phyloP scores from a whole-genome alignment of 805 yeast genomes.

The Scheffersomyces spartinae region DNA sequence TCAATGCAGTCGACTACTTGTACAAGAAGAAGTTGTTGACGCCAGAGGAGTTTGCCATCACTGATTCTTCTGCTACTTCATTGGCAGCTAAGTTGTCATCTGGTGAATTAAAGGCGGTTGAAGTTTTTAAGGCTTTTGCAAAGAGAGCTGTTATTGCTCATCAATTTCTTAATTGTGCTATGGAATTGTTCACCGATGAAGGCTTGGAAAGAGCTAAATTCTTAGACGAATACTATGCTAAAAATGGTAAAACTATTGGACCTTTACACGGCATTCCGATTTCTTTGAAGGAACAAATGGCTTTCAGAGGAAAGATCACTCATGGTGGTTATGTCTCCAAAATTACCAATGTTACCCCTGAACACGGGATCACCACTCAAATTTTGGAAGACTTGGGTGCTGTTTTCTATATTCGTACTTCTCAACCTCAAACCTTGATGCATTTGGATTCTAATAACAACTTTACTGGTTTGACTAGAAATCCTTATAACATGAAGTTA shows the following conservation, averaged over 20 bases:
- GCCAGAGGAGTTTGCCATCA: constrained; percentile 22
- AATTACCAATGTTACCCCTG: constrained; percentile 16
- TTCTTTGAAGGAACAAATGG: constrained; percentile 43
- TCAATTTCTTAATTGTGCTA: constrained; percentile 33
- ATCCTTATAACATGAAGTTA: constrained; percentile 26
- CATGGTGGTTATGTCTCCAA: constrained; percentile 29
- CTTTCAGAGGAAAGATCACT: constrained; percentile 20
- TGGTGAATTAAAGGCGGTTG: constrained; percentile 23
- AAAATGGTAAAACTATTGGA: constrained; percentile 40
- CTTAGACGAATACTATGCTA: constrained; percentile 38
- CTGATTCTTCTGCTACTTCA: constrained; percentile 20
- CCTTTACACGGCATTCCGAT: constrained; percentile 61
- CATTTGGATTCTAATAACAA: constrained; percentile 32
- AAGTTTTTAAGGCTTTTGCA: constrained; percentile 30
- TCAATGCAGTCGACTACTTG: constrained; percentile 25
- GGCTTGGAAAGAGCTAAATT: constrained; percentile 46
- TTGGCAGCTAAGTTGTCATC: constrained; percentile 17
- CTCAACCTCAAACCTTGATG: constrained; percentile 35
- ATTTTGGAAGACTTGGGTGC: constrained; percentile 30
- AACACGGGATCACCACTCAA: constrained; percentile 18
- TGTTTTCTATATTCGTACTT: constrained; percentile 32
- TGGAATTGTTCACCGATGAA: constrained; percentile 39
- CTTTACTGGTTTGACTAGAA: constrained; percentile 23
- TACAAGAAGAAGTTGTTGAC: constrained; percentile 23
- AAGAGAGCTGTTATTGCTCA: constrained; percentile 30